phyloP scores from a whole-genome alignment of 768 basidiomycete genomes.

The Hemileccinum rubropunctum region DNA sequence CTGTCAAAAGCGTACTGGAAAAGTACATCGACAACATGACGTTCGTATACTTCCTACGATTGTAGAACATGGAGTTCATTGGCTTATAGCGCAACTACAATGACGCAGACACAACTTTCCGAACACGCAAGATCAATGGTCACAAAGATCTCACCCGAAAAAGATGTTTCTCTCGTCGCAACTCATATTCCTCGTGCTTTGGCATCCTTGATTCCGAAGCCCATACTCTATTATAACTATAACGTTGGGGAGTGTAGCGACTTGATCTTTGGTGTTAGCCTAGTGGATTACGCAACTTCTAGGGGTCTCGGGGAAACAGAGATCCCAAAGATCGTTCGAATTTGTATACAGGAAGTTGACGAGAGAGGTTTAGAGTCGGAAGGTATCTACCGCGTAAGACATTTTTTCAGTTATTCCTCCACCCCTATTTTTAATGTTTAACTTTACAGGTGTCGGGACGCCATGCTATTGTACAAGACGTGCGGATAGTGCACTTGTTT shows the following conservation, averaged over 20 bases:
- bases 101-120: slow-evolving; percentile 73
- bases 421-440: slow-evolving; percentile 4
- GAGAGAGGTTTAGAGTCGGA: slow-evolving; percentile 72
- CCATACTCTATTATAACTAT: slow-evolving; percentile 72
- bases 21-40: slow-evolving; percentile 80
- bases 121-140: slow-evolving; percentile 60
- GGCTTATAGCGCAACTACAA: slow-evolving; percentile 63
- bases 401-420: neutral
- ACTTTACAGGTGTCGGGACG: slow-evolving; percentile 69
- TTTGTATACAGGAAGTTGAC: slow-evolving; percentile 84
- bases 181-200: slow-evolving; percentile 59
- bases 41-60: slow-evolving; percentile 27
- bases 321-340: slow-evolving; percentile 74
- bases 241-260: slow-evolving; percentile 84
- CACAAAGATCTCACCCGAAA: slow-evolving; percentile 65
- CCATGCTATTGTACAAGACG: slow-evolving; percentile 80
- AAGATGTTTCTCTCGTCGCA: slow-evolving; percentile 60
- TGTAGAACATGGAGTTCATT: slow-evolving; percentile 1
- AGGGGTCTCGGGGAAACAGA: slow-evolving; percentile 70
- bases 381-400: slow-evolving; percentile 73
- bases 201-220: slow-evolving; percentile 64
- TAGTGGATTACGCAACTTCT: slow-evolving; percentile 87
- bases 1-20: slow-evolving; percentile 61
- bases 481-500: slow-evolving; percentile 32
- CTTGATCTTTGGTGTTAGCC: slow-evolving; percentile 83